Conservation (phyloP, 768 basidiomycete genomes). For the Collybia nuda region DNA sequence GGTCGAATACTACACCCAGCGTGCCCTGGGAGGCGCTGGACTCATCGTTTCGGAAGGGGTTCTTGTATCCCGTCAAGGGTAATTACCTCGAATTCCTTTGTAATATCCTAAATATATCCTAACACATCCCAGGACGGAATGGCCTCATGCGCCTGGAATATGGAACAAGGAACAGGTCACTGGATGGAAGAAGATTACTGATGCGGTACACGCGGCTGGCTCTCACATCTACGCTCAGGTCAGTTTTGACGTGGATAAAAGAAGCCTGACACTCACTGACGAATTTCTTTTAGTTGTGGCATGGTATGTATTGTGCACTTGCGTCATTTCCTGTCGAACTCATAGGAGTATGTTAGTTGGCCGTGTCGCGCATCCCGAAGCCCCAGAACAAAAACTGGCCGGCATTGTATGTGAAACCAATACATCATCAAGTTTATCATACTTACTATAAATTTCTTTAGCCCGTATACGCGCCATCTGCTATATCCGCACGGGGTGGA, state of each 20-base stretch:
- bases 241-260: background rate
- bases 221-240: constrained; percentile 46
- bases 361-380: constrained; percentile 34
- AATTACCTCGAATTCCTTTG: constrained; percentile 1
- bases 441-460: constrained; percentile 13
- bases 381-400: constrained; percentile 35
- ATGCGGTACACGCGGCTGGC: constrained; percentile 45
- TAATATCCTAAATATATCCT: background rate
- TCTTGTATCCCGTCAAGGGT: constrained; percentile 43
- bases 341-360: constrained; percentile 23
- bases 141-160: constrained; percentile 44
- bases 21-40: constrained; percentile 34
- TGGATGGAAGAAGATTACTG: constrained; percentile 47
- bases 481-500: constrained; percentile 39
- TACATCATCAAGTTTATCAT: too few species aligned
- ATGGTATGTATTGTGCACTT: constrained; percentile 23
- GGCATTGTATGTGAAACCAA: constrained; percentile 23
- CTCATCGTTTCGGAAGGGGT: constrained; percentile 37
- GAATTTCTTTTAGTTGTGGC: constrained; percentile 31
- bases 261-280: background rate
- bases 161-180: constrained; percentile 43
- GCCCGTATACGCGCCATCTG: constrained; percentile 46
- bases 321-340: too few species aligned
- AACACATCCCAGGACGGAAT: constrained; percentile 33
- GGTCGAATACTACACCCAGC: constrained; percentile 36